Evolutionary conservation across 768 basidiomycete genomes (phyloP).

Genomic region (Phylloporus sp.): DNA sequence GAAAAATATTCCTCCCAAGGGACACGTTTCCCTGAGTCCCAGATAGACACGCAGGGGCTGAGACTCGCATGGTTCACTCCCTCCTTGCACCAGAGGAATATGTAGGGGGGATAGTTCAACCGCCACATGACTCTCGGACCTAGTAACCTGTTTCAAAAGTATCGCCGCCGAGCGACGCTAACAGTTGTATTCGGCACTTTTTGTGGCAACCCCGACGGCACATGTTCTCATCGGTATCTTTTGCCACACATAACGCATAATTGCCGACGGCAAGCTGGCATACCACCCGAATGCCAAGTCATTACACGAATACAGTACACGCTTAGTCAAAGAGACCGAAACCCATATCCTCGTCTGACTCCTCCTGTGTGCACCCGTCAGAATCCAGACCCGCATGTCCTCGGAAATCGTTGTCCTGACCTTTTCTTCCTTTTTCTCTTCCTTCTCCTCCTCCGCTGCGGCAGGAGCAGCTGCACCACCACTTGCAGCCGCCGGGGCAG

Average conservation of each 20-base stretch:
- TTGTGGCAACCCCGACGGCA: slow-evolving; percentile 1
- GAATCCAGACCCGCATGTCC: not conserved
- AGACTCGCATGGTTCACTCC: no score
- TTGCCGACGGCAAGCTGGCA: slow-evolving; percentile 24
- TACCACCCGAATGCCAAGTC: slow-evolving; percentile 17
- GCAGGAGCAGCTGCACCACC: slow-evolving; percentile 46
- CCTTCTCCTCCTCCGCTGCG: slow-evolving; percentile 69
- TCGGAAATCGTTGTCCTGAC: slow-evolving; percentile 33
- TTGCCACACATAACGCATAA: slow-evolving; percentile 12
- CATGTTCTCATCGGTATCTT: slow-evolving; percentile 18
- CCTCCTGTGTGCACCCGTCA: slow-evolving; percentile 50
- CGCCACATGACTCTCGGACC: not conserved
- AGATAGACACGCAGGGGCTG: no score
- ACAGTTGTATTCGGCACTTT: not conserved
- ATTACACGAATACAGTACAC: slow-evolving; percentile 4
- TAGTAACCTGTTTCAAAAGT: not conserved
- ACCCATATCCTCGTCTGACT: slow-evolving; percentile 98
- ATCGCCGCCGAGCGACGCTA: not conserved
- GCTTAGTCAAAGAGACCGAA: slow-evolving; percentile 95
- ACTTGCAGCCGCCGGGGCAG: slow-evolving; percentile 43
- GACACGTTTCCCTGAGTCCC: no score
- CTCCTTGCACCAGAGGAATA: no score
- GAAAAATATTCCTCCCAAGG: not conserved
- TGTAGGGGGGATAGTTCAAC: no score
- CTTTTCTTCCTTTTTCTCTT: slow-evolving; percentile 90